Conservation (phyloP, 2,329 filamentous ascomycete species). For the Alternaria atra region DNA sequence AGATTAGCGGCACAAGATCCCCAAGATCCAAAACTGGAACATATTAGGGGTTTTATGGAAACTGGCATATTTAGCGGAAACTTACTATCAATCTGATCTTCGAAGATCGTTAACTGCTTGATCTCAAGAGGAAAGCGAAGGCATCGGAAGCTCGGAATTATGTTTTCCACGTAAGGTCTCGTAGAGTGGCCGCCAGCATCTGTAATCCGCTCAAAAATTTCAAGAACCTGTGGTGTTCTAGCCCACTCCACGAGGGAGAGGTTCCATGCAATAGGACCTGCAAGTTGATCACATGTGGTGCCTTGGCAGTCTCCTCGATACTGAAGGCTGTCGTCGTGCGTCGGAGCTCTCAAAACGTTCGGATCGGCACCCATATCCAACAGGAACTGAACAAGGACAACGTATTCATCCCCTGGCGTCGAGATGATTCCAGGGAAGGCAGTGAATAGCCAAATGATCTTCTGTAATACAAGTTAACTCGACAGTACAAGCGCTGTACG, state of each 20-base stretch:
- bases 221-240: neutral
- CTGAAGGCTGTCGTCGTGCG: neutral
- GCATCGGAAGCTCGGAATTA: neutral
- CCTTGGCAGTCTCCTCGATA: neutral
- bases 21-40: neutral
- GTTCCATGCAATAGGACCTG: no score
- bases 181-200: neutral
- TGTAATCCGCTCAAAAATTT: neutral
- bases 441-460: neutral
- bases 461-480: neutral
- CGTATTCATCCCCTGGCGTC: neutral
- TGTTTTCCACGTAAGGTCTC: neutral
- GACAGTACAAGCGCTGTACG: neutral
- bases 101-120: rapidly evolving
- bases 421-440: neutral
- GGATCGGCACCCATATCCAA: neutral
- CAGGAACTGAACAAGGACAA: neutral
- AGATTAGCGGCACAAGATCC: neutral
- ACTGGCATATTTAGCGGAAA: neutral
- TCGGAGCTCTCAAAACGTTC: neutral
- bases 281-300: neutral
- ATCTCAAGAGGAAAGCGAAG: rapidly evolving
- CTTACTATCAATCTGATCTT: neutral
- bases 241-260: no score
- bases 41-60: neutral